A percentile compares a stretch with the other conserved stretches of the same genome.
Conservation (phyloP, 139 green algal genomes). For the Astrephomene gubernaculifera region DNA sequence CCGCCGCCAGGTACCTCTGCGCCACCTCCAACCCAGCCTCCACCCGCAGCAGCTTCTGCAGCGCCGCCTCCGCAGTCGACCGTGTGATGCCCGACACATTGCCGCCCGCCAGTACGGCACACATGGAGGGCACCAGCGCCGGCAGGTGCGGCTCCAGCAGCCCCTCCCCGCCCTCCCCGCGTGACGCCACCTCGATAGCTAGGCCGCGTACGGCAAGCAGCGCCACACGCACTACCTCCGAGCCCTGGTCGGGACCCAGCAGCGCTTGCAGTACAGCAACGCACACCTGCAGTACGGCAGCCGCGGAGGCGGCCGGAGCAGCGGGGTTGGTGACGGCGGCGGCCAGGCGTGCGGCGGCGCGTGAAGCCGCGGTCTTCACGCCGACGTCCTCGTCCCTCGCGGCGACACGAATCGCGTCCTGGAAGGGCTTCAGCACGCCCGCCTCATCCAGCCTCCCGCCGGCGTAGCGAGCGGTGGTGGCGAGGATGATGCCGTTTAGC, state of each 20-base stretch:
- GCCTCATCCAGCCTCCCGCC: conserved; percentile 43
- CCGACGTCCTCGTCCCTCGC: conserved; percentile 59
- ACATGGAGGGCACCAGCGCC: conserved; percentile 72
- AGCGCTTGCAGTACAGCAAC: conserved; percentile 65
- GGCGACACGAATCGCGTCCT: conserved; percentile 48
- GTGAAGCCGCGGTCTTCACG: conserved; percentile 71
- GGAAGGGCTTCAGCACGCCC: conserved; percentile 43
- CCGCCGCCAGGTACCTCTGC: conserved; percentile 62
- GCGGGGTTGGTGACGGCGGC: conserved; percentile 1
- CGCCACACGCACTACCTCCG: conserved; percentile 74
- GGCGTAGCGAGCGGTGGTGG: conserved; percentile 34
- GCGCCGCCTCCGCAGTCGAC: conserved; percentile 48
- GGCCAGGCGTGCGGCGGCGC: conserved; percentile 59
- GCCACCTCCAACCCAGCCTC: conserved; percentile 54
- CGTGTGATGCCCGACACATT: conserved; percentile 10
- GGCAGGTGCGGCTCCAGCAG: conserved; percentile 67
- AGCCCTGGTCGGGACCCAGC: conserved; percentile 79
- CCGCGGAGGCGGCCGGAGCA: neutral
- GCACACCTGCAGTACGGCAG: conserved; percentile 21
- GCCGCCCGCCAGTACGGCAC: conserved; percentile 52
- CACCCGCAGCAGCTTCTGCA: conserved; percentile 52
- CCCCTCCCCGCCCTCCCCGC: neutral
- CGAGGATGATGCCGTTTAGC: conserved; percentile 45
- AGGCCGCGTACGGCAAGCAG: conserved; percentile 71
- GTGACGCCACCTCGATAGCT: conserved; percentile 25